These are phyloP conservation scores for Phytophthora agathidicida DNA, from an alignment of 352 stramenopile species.

Conservation along the genomic window DNA sequence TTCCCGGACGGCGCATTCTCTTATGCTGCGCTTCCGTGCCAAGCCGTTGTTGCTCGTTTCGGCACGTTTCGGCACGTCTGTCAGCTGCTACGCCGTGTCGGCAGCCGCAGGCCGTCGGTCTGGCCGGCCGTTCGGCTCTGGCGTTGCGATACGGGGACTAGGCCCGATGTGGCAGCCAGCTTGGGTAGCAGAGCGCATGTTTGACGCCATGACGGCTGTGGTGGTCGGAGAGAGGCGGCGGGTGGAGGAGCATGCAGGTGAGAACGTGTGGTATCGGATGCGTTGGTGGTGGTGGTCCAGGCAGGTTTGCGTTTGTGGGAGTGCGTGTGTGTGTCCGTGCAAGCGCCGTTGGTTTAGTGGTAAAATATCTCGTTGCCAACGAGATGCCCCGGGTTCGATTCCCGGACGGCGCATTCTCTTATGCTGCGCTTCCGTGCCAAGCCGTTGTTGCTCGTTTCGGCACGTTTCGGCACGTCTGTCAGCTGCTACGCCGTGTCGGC, in stretches of 20 bases:
- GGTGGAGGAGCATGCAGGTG: background rate
- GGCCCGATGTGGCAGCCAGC: too few relatives aligned
- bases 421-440: constrained; percentile 3
- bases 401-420: constrained; percentile 32
- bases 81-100: too few relatives aligned
- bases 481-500: background rate
- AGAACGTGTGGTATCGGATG: background rate
- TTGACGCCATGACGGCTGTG: too few relatives aligned
- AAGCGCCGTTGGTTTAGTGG: constrained; percentile 10
- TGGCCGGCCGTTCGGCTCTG: too few relatives aligned
- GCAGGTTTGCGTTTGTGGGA: background rate
- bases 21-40: too few relatives aligned
- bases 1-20: background rate
- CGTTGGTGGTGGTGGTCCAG: too few relatives aligned
- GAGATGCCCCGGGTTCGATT: constrained; percentile 35
- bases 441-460: background rate
- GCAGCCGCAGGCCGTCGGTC: too few relatives aligned
- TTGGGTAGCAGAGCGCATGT: too few relatives aligned
- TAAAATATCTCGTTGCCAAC: constrained; percentile 17
- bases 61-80: too few relatives aligned
- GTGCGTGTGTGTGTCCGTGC: background rate
- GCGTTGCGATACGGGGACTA: too few relatives aligned
- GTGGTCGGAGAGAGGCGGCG: too few relatives aligned
- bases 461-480: background rate
- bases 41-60: too few relatives aligned